A percentile compares a stretch with the other conserved stretches of the same genome.
These are phyloP conservation scores for Penicillium bovifimosum DNA, from an alignment of 495 filamentous ascomycete genomes.

Conservation along the genomic window DNA sequence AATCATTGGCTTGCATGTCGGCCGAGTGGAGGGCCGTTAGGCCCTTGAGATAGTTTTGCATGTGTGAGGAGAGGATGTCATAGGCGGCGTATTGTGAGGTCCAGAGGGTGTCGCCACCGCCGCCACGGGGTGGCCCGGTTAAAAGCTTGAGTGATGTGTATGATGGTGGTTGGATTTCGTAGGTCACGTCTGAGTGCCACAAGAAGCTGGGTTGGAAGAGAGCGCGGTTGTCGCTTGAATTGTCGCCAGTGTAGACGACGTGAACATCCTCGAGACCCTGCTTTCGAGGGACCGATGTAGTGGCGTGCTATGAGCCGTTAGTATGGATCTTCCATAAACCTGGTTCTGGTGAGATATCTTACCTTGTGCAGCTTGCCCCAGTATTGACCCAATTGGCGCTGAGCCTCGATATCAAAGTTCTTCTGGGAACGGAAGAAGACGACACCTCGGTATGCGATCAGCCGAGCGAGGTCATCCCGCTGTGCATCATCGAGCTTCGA, in stretches of 20 bases:
- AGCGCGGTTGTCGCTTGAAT: constrained; percentile 54
- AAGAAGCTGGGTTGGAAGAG: constrained; percentile 47
- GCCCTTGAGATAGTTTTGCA: constrained; percentile 66
- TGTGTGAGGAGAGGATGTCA: constrained; percentile 58
- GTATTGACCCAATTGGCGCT: constrained; percentile 59
- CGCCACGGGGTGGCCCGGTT: constrained; percentile 59
- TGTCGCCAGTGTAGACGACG: constrained; percentile 61
- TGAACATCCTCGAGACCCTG: constrained; percentile 63
- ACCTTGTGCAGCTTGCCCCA: constrained; percentile 63
- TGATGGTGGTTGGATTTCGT: constrained; percentile 72
- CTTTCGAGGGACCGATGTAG: constrained; percentile 53
- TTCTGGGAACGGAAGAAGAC: constrained; percentile 69
- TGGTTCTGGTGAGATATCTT: neutral
- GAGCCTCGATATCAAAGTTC: constrained; percentile 60
- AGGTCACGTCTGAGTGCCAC: constrained; percentile 66
- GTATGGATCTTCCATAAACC: neutral
- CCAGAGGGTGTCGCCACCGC: constrained; percentile 74
- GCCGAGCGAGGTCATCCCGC: constrained; percentile 68
- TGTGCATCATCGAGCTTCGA: constrained; percentile 60
- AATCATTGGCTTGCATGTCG: constrained; percentile 63
- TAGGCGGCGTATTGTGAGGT: constrained; percentile 70
- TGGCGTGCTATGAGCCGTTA: constrained; percentile 40
- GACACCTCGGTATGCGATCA: constrained; percentile 66
- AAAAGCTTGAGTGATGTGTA: constrained; percentile 69
- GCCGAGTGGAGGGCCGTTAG: constrained; percentile 68